Conservation (phyloP, 192 early-diverging fungal genomes). For the Backusella parvicylindrica region DNA sequence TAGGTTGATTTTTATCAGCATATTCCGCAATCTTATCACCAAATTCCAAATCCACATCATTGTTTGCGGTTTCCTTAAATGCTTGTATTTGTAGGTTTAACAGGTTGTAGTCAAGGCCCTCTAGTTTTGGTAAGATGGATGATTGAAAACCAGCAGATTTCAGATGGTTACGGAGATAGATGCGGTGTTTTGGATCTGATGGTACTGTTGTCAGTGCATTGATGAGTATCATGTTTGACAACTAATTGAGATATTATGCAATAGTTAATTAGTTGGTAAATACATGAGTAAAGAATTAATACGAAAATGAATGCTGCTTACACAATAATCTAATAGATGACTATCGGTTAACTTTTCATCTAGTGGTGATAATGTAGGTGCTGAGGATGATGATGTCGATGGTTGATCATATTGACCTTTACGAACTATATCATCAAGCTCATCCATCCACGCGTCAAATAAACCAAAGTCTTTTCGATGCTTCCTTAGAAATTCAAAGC, state of each 20-base stretch:
- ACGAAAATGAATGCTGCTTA: constrained; percentile 2
- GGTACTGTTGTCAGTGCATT: constrained; percentile 69
- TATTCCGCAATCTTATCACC: constrained; percentile 49
- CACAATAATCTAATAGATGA: constrained; percentile 72
- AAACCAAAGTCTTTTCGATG: constrained; percentile 52
- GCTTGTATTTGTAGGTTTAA: constrained; percentile 27
- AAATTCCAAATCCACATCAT: constrained; percentile 35
- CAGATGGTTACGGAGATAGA: constrained; percentile 69
- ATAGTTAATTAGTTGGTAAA: neutral
- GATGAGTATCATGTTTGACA: constrained; percentile 77
- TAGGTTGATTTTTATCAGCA: constrained; percentile 63
- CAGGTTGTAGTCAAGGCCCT: constrained; percentile 44
- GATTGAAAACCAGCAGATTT: constrained; percentile 59
- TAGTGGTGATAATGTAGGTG: constrained; percentile 55
- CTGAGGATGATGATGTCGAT: constrained; percentile 59
- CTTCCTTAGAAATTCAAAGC: constrained; percentile 68
- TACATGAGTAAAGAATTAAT: neutral
- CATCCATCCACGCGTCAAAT: constrained; percentile 76
- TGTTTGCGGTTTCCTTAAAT: constrained; percentile 14
- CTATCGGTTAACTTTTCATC: constrained; percentile 55
- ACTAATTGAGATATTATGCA: too few species aligned
- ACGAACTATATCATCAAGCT: constrained; percentile 64
- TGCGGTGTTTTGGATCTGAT: constrained; percentile 67
- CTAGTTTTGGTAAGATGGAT: constrained; percentile 55
- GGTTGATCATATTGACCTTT: constrained; percentile 70